A percentile compares a stretch with the other conserved stretches of the same genome.
phyloP scores from a whole-genome alignment of 208 protist genomes.

The Wallacemonas collosoma region DNA sequence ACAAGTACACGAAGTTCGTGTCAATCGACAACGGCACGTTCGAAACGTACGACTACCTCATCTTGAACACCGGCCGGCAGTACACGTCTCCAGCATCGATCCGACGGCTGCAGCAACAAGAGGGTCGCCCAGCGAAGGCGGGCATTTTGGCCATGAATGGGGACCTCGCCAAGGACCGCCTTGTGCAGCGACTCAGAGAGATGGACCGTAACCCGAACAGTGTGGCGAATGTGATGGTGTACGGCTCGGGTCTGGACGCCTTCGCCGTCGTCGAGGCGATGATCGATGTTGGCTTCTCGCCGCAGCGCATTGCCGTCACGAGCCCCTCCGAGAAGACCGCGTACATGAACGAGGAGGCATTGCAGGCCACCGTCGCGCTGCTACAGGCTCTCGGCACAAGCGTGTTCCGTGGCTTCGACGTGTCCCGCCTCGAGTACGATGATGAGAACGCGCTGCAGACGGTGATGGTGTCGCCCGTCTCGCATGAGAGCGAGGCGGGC shows the following conservation, averaged over 20 bases:
- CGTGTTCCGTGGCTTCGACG: conserved; percentile 75
- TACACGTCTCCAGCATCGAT: conserved; percentile 78
- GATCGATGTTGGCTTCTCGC: conserved; percentile 66
- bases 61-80: conserved; percentile 87
- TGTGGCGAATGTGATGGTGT: conserved; percentile 83
- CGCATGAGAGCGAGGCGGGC: conserved; percentile 39
- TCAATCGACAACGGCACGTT: conserved; percentile 82
- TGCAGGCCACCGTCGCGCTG: conserved; percentile 58
- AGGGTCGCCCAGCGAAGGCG: conserved; percentile 40
- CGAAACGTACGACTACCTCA: conserved; percentile 91
- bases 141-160: conserved; percentile 68
- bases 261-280: conserved; percentile 69
- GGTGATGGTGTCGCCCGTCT: conserved; percentile 66
- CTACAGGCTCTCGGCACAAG: conserved; percentile 78
- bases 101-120: conserved; percentile 61
- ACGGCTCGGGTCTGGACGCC: conserved; percentile 84
- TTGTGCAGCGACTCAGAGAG: conserved; percentile 64
- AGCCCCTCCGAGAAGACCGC: conserved; percentile 34
- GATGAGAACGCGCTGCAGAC: conserved; percentile 75
- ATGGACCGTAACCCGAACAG: conserved; percentile 57
- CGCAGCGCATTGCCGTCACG: conserved; percentile 80
- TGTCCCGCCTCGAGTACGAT: conserved; percentile 85
- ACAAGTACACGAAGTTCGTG: conserved; percentile 80
- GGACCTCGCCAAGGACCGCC: conserved; percentile 50
- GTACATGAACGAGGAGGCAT: conserved; percentile 49